A percentile compares a stretch with the other conserved stretches of the same genome.
These are phyloP conservation scores for Micromonas commoda DNA, from an alignment of 139 green algal species.

Conservation along the genomic window DNA sequence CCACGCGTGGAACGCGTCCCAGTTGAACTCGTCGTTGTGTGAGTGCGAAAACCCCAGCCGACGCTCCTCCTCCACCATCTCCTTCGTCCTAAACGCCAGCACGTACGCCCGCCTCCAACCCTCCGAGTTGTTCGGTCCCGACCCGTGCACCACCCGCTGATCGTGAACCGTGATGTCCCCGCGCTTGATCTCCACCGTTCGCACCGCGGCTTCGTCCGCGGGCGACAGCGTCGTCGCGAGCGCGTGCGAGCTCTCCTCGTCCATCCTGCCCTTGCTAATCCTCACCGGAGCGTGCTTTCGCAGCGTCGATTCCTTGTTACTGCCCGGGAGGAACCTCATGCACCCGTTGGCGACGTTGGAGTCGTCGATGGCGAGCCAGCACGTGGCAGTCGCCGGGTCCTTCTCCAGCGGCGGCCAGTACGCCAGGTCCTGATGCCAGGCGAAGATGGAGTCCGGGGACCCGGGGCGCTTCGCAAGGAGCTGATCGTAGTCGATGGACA, in stretches of 20 bases:
- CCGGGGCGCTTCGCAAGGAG: conserved; percentile 54
- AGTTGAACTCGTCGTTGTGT: conserved; percentile 46
- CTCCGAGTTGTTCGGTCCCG: conserved; percentile 44
- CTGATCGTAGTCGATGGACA: conserved; percentile 59
- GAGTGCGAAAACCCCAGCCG: conserved; percentile 55
- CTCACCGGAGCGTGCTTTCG: conserved; percentile 43
- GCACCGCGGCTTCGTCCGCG: conserved; percentile 28
- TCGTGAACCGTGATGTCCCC: conserved; percentile 60
- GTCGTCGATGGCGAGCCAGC: conserved; percentile 57
- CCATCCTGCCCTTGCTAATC: conserved; percentile 13
- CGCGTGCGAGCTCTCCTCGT: conserved; percentile 49
- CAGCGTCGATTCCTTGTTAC: conserved; percentile 46
- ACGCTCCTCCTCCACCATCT: conserved; percentile 52
- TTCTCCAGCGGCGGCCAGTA: conserved; percentile 50
- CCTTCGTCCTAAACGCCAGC: conserved; percentile 45
- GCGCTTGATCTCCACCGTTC: conserved; percentile 38
- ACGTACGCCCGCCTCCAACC: conserved; percentile 52
- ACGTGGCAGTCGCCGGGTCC: conserved; percentile 51
- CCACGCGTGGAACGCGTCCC: conserved; percentile 38
- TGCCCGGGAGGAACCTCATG: conserved; percentile 56
- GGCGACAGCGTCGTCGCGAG: conserved; percentile 38
- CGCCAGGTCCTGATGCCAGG: conserved; percentile 57
- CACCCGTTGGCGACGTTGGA: conserved; percentile 54
- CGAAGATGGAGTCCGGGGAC: conserved; percentile 50
- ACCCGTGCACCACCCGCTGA: conserved; percentile 50